These are phyloP conservation scores for Plasmodium ovale DNA, from an alignment of 169 alveolate species.

Conservation along the genomic window DNA sequence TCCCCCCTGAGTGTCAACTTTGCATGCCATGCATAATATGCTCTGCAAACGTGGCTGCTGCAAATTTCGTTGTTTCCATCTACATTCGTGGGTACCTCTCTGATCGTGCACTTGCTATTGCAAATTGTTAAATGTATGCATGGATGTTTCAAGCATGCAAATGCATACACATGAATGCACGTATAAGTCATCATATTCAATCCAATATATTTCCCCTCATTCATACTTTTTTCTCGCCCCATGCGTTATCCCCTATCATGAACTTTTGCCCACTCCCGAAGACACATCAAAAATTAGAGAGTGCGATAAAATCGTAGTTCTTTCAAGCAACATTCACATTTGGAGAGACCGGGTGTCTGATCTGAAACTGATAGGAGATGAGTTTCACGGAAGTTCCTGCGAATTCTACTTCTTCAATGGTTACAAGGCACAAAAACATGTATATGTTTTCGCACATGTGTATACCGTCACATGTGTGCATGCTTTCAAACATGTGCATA, in stretches of 20 bases:
- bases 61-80: neutral
- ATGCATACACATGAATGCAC: neutral
- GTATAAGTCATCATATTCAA: neutral
- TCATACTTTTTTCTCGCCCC: neutral
- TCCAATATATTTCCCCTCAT: neutral
- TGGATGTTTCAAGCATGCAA: neutral
- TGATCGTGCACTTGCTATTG: neutral
- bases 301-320: slow-evolving; percentile 42
- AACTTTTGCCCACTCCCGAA: no score
- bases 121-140: neutral
- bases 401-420: slow-evolving; percentile 60
- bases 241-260: neutral
- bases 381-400: slow-evolving; percentile 11
- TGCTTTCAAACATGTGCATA: neutral
- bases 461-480: neutral
- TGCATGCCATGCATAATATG: no score
- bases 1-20: neutral
- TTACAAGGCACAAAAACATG: neutral
- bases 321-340: slow-evolving; percentile 48
- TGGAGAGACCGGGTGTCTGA: slow-evolving; percentile 50
- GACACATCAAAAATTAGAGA: slow-evolving; percentile 32
- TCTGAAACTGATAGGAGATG: slow-evolving; percentile 35
- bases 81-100: neutral
- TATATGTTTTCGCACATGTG: neutral
- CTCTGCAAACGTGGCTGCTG: no score